Evolutionary conservation across 208 protist genomes (phyloP).

Genomic region (Leptomonas pyrrhocoris): DNA sequence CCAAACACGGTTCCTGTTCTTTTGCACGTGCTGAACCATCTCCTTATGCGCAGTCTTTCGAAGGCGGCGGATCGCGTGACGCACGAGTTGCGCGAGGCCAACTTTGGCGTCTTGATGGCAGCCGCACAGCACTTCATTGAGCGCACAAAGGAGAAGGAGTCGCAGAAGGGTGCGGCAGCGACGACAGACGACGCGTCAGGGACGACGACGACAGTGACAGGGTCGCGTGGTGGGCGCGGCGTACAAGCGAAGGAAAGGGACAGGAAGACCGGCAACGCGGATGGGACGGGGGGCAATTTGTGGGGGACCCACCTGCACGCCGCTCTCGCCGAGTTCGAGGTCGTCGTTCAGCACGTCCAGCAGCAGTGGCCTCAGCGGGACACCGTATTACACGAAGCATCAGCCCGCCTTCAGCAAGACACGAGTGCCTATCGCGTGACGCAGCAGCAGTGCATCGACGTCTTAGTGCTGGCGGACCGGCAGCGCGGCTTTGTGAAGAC

Average conservation of each 20-base stretch:
- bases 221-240: not conserved
- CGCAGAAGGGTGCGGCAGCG: constrained; percentile 1
- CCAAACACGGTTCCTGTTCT: constrained; percentile 75
- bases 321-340: constrained; percentile 50
- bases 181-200: not conserved
- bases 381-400: constrained; percentile 4
- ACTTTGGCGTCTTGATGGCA: constrained; percentile 67
- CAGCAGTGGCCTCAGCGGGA: constrained; percentile 35
- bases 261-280: not conserved
- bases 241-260: constrained; percentile 10
- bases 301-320: constrained; percentile 61
- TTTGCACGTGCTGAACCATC: constrained; percentile 81
- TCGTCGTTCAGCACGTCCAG: constrained; percentile 42
- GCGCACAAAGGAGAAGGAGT: constrained; percentile 34
- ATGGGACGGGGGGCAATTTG: constrained; percentile 31
- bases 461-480: constrained; percentile 27
- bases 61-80: constrained; percentile 85
- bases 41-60: constrained; percentile 85
- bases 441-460: constrained; percentile 34
- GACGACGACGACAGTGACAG: not conserved
- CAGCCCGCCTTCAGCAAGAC: not conserved
- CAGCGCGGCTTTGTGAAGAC: constrained; percentile 15
- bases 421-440: constrained; percentile 11
- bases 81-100: constrained; percentile 55
- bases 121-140: constrained; percentile 60